Conservation (phyloP, 805 yeast species). For the Saccharomycopsis selenospora region DNA sequence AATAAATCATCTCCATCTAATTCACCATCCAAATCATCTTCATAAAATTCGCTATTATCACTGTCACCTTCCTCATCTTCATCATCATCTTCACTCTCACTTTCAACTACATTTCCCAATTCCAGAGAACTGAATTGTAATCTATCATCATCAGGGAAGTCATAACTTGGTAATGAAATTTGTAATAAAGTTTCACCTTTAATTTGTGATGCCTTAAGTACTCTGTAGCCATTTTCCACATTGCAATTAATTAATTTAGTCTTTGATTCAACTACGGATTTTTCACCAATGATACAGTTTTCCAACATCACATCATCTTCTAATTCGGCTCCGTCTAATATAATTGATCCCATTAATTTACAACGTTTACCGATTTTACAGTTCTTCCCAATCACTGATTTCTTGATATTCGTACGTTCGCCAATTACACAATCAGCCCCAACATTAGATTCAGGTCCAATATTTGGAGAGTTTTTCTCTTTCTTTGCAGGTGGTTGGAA, state of each 20-base stretch:
- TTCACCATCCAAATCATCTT: conserved; percentile 26
- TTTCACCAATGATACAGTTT: conserved; percentile 77
- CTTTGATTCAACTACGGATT: conserved; percentile 56
- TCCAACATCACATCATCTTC: conserved; percentile 74
- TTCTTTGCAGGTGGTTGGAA: conserved; percentile 28
- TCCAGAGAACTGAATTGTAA: conserved; percentile 22
- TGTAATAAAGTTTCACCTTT: conserved; percentile 54
- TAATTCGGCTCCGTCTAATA: conserved; percentile 61
- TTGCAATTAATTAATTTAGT: conserved; percentile 70
- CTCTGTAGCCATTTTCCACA: conserved; percentile 72
- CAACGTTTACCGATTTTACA: conserved; percentile 81
- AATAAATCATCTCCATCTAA: conserved; percentile 18
- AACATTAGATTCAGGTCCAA: conserved; percentile 81
- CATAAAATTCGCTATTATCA: conserved; percentile 24
- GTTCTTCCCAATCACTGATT: conserved; percentile 69
- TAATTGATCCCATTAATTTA: conserved; percentile 78
- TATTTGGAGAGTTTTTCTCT: conserved; percentile 56
- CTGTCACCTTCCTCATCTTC: conserved; percentile 22
- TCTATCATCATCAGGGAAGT: conserved; percentile 35
- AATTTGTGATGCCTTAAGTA: conserved; percentile 43
- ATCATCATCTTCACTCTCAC: conserved; percentile 22
- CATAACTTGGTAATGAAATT: conserved; percentile 25
- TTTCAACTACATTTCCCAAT: conserved; percentile 14
- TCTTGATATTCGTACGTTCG: conserved; percentile 79
- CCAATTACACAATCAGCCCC: conserved; percentile 64